Percentiles rank a stretch among this genome's conserved stretches.
Conservation (phyloP, 1,139 yeast genomes). For the Candida labiduridarum region DNA sequence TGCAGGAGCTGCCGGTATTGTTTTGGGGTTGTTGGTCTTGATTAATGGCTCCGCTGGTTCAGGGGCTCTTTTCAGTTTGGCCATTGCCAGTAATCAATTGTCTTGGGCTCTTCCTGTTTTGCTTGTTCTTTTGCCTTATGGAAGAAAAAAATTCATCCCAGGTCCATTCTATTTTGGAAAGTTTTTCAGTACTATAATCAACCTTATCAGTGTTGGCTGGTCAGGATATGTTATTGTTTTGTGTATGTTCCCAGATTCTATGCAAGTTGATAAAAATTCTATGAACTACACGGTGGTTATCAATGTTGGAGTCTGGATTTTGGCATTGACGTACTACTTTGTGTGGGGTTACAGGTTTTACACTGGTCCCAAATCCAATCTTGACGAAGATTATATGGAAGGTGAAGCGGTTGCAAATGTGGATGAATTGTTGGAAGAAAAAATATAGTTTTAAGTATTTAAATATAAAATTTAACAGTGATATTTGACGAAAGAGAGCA, state of each 20-base stretch:
- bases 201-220: slow-evolving; percentile 29
- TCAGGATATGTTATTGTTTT: slow-evolving; percentile 34
- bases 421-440: slow-evolving; percentile 6
- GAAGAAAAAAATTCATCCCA: slow-evolving; percentile 51
- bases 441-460: neutral
- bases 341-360: slow-evolving; percentile 31
- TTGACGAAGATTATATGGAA: slow-evolving; percentile 16
- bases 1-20: slow-evolving; percentile 48
- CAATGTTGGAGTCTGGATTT: slow-evolving; percentile 38
- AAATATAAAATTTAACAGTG: neutral
- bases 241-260: slow-evolving; percentile 43
- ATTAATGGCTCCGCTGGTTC: slow-evolving; percentile 63
- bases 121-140: slow-evolving; percentile 39
- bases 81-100: slow-evolving; percentile 46
- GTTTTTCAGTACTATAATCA: slow-evolving; percentile 38
- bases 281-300: slow-evolving; percentile 43
- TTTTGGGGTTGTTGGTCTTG: slow-evolving; percentile 60
- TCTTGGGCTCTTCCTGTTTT: slow-evolving; percentile 41
- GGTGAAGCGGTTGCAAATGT: slow-evolving; percentile 2
- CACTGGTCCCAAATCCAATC: slow-evolving; percentile 41
- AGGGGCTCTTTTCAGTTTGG: slow-evolving; percentile 52
- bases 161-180: slow-evolving; percentile 68
- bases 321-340: slow-evolving; percentile 30
- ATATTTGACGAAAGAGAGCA: neutral
- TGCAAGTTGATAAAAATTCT: slow-evolving; percentile 26